These are phyloP conservation scores for Epichloe amarillans DNA, from an alignment of 2,329 filamentous ascomycete genomes.

Conservation along the genomic window DNA sequence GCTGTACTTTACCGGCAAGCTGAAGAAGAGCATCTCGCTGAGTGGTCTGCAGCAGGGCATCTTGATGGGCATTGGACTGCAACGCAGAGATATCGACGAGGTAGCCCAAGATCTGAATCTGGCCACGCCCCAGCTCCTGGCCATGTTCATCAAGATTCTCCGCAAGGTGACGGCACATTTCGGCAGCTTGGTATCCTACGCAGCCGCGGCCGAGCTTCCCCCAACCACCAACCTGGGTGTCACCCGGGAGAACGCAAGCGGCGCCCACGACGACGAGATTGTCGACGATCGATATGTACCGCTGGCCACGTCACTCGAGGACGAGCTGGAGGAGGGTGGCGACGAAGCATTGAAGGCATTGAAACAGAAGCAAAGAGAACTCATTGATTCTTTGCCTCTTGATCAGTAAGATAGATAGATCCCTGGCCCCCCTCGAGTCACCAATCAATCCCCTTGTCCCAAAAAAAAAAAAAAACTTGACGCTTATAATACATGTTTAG, in stretches of 20 bases:
- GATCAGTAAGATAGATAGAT: constrained; percentile 42
- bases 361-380: constrained; percentile 66
- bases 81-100: constrained; percentile 74
- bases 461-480: not conserved
- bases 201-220: constrained; percentile 56
- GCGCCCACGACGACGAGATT: constrained; percentile 56
- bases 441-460: no score
- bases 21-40: constrained; percentile 55
- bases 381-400: constrained; percentile 82
- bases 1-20: constrained; percentile 71
- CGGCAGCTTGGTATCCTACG: constrained; percentile 57
- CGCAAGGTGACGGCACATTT: constrained; percentile 77
- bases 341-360: constrained; percentile 60
- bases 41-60: constrained; percentile 77
- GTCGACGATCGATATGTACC: constrained; percentile 55
- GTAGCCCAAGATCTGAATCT: constrained; percentile 68
- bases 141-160: constrained; percentile 95
- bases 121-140: constrained; percentile 65
- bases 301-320: constrained; percentile 56
- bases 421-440: no score
- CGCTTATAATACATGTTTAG: constrained; percentile 20
- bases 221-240: constrained; percentile 42
- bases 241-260: constrained; percentile 44
- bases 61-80: constrained; percentile 78
- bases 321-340: constrained; percentile 74